These are phyloP conservation scores for Plasmodium malariae DNA, from an alignment of 169 alveolate species.

Conservation along the genomic window DNA sequence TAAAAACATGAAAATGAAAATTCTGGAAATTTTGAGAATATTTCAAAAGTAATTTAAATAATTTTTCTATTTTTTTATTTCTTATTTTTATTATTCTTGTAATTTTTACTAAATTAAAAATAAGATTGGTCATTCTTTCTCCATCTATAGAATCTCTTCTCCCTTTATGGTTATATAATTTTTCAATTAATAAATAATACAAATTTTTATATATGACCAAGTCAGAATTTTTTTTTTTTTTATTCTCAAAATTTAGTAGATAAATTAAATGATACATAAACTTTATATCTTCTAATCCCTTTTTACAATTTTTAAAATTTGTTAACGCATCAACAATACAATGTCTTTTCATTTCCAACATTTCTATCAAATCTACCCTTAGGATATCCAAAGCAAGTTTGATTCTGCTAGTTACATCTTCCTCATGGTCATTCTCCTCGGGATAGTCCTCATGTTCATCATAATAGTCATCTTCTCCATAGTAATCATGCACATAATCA, in stretches of 20 bases:
- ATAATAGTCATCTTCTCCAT: too few relatives aligned
- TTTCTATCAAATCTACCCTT: slow-evolving; percentile 23
- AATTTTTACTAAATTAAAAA: slow-evolving; percentile 53
- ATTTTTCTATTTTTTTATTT: slow-evolving; percentile 2
- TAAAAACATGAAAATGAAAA: slow-evolving; percentile 15
- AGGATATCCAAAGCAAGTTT: slow-evolving; percentile 5
- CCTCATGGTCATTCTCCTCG: too few relatives aligned
- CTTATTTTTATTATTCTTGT: slow-evolving; percentile 29
- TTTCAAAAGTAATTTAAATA: slow-evolving; percentile 24
- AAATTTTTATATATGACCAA: slow-evolving; percentile 26
- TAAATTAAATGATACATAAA: slow-evolving; percentile 26
- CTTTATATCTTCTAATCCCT: slow-evolving; percentile 61
- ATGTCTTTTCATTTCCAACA: slow-evolving; percentile 24
- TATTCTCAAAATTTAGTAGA: slow-evolving; percentile 22
- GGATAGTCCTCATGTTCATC: too few relatives aligned
- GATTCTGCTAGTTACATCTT: too few relatives aligned
- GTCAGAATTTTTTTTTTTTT: slow-evolving; percentile 7
- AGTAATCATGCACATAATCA: too few relatives aligned
- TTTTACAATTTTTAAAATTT: slow-evolving; percentile 31
- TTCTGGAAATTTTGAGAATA: slow-evolving; percentile 21
- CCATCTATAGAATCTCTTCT: neutral
- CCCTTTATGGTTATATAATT: neutral
- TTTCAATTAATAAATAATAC: slow-evolving; percentile 47
- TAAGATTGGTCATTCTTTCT: neutral
- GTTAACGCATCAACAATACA: slow-evolving; percentile 29